Evolutionary conservation across 768 basidiomycete genomes (phyloP).

Genomic region (Vishniacozyma victoriae): DNA sequence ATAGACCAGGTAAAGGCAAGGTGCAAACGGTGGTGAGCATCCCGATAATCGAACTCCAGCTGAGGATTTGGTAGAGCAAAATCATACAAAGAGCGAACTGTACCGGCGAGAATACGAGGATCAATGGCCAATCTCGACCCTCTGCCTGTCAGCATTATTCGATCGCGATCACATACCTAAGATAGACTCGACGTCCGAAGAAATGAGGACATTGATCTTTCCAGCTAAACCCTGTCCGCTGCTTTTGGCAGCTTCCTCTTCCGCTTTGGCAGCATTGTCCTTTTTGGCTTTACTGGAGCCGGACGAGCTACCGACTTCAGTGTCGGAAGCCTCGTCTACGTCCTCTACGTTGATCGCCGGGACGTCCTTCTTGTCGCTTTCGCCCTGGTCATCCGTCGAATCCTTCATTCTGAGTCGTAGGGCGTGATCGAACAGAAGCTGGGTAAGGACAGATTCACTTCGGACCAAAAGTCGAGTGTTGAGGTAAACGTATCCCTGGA

Average conservation of each 20-base stretch:
- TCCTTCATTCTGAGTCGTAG: slow-evolving; percentile 62
- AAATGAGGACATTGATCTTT: slow-evolving; percentile 70
- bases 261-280: slow-evolving; percentile 41
- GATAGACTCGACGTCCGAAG: slow-evolving; percentile 56
- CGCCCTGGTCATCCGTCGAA: slow-evolving; percentile 27
- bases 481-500: slow-evolving; percentile 54
- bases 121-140: slow-evolving; percentile 21
- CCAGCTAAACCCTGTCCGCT: slow-evolving; percentile 53
- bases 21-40: slow-evolving; percentile 54
- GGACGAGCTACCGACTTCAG: slow-evolving; percentile 20
- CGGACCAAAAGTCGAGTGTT: slow-evolving; percentile 53
- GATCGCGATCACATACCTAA: neutral
- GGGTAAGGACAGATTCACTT: slow-evolving; percentile 55
- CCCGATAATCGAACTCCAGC: slow-evolving; percentile 61
- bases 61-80: slow-evolving; percentile 53
- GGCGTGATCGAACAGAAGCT: slow-evolving; percentile 78
- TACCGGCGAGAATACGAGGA: slow-evolving; percentile 49
- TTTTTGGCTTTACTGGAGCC: slow-evolving; percentile 8
- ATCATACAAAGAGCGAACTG: slow-evolving; percentile 49
- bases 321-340: slow-evolving; percentile 10
- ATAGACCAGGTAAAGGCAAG: slow-evolving; percentile 57
- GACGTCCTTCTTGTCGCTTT: slow-evolving; percentile 2
- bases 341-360: slow-evolving; percentile 21
- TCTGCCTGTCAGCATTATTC: neutral
- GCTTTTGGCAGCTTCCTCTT: slow-evolving; percentile 14